phyloP scores from a whole-genome alignment of 768 basidiomycete genomes.

The Leccinum fibrillosum region DNA sequence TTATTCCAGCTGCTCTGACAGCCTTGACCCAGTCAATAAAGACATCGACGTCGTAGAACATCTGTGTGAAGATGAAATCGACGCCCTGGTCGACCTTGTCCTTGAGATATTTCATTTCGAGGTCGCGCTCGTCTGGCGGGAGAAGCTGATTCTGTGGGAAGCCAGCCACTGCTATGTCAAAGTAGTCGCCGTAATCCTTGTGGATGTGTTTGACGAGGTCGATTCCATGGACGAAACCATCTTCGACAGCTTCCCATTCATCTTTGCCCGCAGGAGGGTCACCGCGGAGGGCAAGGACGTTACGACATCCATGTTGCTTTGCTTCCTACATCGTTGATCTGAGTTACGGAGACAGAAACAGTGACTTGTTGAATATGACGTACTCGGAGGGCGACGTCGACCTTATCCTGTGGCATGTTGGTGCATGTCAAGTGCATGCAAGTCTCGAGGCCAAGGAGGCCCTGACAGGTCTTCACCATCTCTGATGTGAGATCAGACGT shows the following conservation, averaged over 20 bases:
- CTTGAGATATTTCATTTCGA: slow-evolving; percentile 84
- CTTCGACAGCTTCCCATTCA: slow-evolving; percentile 90
- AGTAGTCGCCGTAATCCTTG: slow-evolving; percentile 80
- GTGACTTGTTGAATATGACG: slow-evolving; percentile 28
- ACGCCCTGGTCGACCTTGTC: slow-evolving; percentile 90
- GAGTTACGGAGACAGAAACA: slow-evolving; percentile 1
- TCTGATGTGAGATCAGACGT: slow-evolving; percentile 93
- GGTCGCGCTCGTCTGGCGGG: slow-evolving; percentile 67
- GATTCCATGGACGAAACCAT: slow-evolving; percentile 85
- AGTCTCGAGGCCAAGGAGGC: slow-evolving; percentile 90
- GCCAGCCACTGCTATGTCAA: slow-evolving; percentile 91
- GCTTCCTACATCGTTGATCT: slow-evolving; percentile 62
- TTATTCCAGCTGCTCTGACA: slow-evolving; percentile 82
- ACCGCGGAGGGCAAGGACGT: slow-evolving; percentile 89
- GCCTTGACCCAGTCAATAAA: slow-evolving; percentile 90
- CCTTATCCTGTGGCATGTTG: slow-evolving; percentile 96
- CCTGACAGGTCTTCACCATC: slow-evolving; percentile 92
- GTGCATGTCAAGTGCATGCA: slow-evolving; percentile 99
- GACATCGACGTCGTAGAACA: slow-evolving; percentile 93
- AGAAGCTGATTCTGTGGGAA: slow-evolving; percentile 83
- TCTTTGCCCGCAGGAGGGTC: slow-evolving; percentile 88
- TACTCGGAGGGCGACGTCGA: slow-evolving; percentile 87
- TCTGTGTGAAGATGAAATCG: slow-evolving; percentile 95
- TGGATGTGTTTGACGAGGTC: slow-evolving; percentile 92
- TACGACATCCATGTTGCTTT: slow-evolving; percentile 83